Conservation (phyloP, 805 yeast genomes). For the Suhomyces canberraensis region DNA sequence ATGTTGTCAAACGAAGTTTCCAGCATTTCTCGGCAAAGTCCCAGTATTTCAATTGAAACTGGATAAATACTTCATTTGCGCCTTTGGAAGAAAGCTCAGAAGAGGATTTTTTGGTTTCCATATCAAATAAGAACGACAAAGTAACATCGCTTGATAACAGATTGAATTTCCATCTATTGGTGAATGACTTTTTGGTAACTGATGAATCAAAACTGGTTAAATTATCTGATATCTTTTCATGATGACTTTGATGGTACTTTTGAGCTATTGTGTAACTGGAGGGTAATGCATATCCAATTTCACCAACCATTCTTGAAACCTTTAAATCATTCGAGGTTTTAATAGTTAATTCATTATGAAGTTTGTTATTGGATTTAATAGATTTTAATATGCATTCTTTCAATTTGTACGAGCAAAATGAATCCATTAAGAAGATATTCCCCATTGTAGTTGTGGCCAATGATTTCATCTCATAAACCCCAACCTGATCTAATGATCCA, state of each 20-base stretch:
- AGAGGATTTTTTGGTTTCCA: conserved; percentile 26
- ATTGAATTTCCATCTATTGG: conserved; percentile 38
- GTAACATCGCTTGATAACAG: conserved; percentile 19
- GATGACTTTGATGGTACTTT: conserved; percentile 18
- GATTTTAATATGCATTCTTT: conserved; percentile 3
- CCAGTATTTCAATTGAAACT: conserved; percentile 31
- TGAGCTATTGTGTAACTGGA: conserved; percentile 25
- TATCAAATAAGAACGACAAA: conserved; percentile 31
- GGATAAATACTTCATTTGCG: conserved; percentile 26
- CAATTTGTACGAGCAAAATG: conserved; percentile 26
- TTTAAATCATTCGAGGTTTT: conserved; percentile 31
- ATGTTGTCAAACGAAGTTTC: conserved; percentile 30
- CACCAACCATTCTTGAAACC: conserved; percentile 29
- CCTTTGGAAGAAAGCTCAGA: conserved; percentile 13
- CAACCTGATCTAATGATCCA: conserved; percentile 41
- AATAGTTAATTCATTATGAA: conserved; percentile 21
- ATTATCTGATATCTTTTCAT: conserved; percentile 33
- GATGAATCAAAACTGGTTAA: conserved; percentile 30
- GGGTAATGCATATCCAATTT: conserved; percentile 29
- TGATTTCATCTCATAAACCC: conserved; percentile 40
- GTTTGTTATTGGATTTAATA: neutral
- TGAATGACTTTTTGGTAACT: conserved; percentile 29
- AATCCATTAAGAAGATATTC: conserved; percentile 23
- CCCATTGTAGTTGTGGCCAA: conserved; percentile 35
- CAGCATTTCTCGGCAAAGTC: conserved; percentile 15